Evolutionary conservation across 352 stramenopile species (phyloP).

Genomic region (Pythium aquatile): DNA sequence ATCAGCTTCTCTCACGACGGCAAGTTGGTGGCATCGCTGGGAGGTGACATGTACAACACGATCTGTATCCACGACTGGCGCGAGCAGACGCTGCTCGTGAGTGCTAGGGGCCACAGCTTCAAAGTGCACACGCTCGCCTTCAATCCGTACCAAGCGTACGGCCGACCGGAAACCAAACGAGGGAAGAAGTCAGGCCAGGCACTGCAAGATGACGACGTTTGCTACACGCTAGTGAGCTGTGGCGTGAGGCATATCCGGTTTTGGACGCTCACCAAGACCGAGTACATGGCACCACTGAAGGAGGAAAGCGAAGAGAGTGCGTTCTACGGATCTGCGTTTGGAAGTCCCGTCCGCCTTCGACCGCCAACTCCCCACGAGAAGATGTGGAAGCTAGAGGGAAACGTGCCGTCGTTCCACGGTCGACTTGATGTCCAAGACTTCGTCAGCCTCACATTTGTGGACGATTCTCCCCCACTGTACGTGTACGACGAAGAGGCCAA

Average conservation of each 20-base stretch:
- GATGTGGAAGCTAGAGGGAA: constrained; percentile 73
- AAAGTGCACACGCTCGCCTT: constrained; percentile 64
- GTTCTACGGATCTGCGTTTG: constrained; percentile 64
- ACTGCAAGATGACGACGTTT: constrained; percentile 64
- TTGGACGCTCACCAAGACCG: constrained; percentile 63
- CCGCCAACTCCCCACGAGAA: constrained; percentile 59
- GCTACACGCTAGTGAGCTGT: constrained; percentile 73
- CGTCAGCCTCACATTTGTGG: constrained; percentile 60
- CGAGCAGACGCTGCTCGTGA: constrained; percentile 51
- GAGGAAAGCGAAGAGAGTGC: constrained; percentile 55
- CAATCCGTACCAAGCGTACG: constrained; percentile 70
- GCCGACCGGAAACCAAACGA: constrained; percentile 46
- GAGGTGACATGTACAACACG: constrained; percentile 76
- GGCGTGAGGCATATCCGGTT: constrained; percentile 75
- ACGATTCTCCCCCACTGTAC: constrained; percentile 61
- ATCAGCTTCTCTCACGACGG: constrained; percentile 76
- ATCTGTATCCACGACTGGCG: constrained; percentile 78
- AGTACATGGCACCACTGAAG: constrained; percentile 39
- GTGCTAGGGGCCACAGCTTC: constrained; percentile 61
- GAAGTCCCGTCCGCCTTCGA: constrained; percentile 40
- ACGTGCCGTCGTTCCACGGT: constrained; percentile 67
- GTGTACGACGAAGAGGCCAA: constrained; percentile 52
- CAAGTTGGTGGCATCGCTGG: constrained; percentile 62
- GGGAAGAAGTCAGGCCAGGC: constrained; percentile 57
- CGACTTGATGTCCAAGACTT: constrained; percentile 73